Conservation (phyloP, 805 yeast genomes). For the Teunomyces pallodes region DNA sequence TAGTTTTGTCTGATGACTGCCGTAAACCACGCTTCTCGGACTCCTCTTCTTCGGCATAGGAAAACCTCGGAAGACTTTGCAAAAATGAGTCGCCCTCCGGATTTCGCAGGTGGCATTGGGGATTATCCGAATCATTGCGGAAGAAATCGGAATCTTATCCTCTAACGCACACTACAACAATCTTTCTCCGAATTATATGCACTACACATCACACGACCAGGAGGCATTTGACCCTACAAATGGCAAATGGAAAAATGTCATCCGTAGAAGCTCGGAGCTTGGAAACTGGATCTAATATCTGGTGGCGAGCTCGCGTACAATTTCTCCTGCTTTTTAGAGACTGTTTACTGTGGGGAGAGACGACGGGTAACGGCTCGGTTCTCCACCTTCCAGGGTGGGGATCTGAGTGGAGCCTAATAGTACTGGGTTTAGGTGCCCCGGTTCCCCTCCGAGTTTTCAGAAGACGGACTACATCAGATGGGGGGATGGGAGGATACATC, state of each 20-base stretch:
- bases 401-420: neutral
- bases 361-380: neutral
- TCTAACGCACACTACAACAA: neutral
- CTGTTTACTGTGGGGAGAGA: neutral
- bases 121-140: constrained; percentile 1
- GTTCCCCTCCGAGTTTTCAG: constrained; percentile 1
- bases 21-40: neutral
- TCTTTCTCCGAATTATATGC: constrained; percentile 1
- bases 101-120: neutral
- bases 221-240: neutral
- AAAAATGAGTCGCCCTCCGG: constrained; percentile 3
- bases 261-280: constrained; percentile 1
- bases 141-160: constrained; percentile 1
- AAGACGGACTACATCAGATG: neutral
- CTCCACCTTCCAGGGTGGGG: constrained; percentile 2
- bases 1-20: neutral
- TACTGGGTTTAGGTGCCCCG: neutral
- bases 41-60: constrained; percentile 2
- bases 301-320: neutral
- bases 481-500: neutral
- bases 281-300: neutral
- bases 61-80: constrained; percentile 3
- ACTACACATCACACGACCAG: neutral
- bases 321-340: neutral
- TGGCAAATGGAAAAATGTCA: constrained; percentile 1